Evolutionary conservation across 306 rosid species (phyloP).

Genomic region (Vigna nakashimae): DNA sequence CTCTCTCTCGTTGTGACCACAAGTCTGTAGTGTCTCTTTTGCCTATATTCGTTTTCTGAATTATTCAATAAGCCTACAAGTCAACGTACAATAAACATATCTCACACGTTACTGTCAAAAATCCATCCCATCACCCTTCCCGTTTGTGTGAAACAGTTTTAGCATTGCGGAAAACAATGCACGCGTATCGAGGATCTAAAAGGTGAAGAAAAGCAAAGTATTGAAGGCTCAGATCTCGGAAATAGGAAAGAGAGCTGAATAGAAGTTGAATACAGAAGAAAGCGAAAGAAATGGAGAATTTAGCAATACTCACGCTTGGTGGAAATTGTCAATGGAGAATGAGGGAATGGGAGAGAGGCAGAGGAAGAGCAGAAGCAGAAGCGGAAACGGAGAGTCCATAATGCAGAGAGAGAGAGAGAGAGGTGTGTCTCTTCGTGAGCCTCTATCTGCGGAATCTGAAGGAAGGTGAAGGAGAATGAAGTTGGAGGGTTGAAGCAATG

Average conservation of each 20-base stretch:
- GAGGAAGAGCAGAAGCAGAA: slow-evolving; percentile 44
- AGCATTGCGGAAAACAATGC: slow-evolving; percentile 7
- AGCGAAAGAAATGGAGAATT: slow-evolving; percentile 4
- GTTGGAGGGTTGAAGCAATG: slow-evolving; percentile 18
- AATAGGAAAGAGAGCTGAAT: neutral
- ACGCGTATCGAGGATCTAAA: slow-evolving; percentile 23
- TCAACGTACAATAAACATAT: neutral
- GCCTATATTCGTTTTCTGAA: neutral
- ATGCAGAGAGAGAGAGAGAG: slow-evolving; percentile 23
- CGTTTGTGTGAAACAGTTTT: neutral
- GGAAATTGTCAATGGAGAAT: slow-evolving; percentile 59
- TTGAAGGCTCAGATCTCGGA: slow-evolving; percentile 21
- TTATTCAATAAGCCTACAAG: neutral
- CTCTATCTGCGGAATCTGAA: slow-evolving; percentile 37
- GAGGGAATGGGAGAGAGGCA: slow-evolving; percentile 57
- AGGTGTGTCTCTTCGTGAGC: neutral
- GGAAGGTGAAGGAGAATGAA: slow-evolving; percentile 32
- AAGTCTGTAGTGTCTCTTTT: neutral
- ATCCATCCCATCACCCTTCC: neutral
- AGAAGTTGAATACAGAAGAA: neutral
- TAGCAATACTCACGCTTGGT: slow-evolving; percentile 71
- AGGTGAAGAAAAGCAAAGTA: neutral
- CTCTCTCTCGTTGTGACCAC: neutral
- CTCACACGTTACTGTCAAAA: neutral
- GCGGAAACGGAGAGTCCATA: slow-evolving; percentile 59